phyloP scores from a whole-genome alignment of 2,329 filamentous ascomycete species.

The Colletotrichum simmondsii region DNA sequence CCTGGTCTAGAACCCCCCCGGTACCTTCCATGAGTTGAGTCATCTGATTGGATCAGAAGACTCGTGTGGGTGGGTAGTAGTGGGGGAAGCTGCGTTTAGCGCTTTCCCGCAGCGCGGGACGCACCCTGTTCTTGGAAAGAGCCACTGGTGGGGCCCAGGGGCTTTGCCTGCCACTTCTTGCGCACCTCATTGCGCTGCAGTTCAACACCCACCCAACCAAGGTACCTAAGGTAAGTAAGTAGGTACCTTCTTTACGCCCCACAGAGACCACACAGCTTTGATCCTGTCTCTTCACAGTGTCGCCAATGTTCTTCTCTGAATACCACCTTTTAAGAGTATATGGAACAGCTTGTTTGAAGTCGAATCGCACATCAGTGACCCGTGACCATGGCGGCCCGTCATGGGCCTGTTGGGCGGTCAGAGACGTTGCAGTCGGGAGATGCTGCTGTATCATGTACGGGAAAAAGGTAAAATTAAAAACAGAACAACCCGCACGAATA shows the following conservation, averaged over 20 bases:
- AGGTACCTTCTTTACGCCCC: background rate
- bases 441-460: background rate
- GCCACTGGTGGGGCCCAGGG: constrained; percentile 16
- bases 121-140: constrained; percentile 30
- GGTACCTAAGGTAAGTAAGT: no score
- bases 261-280: background rate
- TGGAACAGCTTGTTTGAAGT: background rate
- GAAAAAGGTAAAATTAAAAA: background rate
- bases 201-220: no score
- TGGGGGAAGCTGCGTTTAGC: constrained; percentile 14
- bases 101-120: constrained; percentile 26
- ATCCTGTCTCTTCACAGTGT: background rate
- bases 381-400: background rate
- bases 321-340: background rate
- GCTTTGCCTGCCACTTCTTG: constrained; percentile 17
- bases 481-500: background rate
- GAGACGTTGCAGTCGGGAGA: background rate
- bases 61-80: background rate
- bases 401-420: no score
- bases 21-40: background rate
- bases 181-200: no score
- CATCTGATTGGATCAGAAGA: background rate
- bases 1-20: constrained; percentile 25
- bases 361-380: background rate
- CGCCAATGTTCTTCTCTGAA: background rate